A percentile compares a stretch with the other conserved stretches of the same genome.
Evolutionary conservation across 768 basidiomycete species (phyloP).

Genomic region (Pulveroboletus sp.): DNA sequence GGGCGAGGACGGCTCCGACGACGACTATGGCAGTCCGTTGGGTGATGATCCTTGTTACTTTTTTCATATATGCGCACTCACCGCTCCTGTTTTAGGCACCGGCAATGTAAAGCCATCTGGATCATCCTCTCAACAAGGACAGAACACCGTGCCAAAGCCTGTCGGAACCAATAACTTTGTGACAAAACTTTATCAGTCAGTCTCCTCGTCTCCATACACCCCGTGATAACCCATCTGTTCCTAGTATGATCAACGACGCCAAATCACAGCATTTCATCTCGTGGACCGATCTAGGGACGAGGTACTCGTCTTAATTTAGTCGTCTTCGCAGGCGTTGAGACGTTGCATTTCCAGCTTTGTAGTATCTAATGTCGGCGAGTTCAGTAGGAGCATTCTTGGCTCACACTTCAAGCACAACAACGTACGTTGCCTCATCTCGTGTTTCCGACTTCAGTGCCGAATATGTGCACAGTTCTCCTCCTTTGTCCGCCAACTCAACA

Average conservation of each 20-base stretch:
- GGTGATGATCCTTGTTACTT: constrained; percentile 1
- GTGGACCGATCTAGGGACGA: constrained; percentile 81
- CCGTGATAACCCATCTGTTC: not conserved
- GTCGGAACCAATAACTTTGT: constrained; percentile 79
- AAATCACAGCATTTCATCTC: constrained; percentile 77
- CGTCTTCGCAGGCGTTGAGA: not conserved
- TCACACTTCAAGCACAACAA: constrained; percentile 92
- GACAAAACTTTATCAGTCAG: constrained; percentile 83
- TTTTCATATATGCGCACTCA: not conserved
- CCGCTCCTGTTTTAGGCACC: constrained; percentile 3
- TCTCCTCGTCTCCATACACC: constrained; percentile 8
- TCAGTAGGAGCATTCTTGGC: constrained; percentile 80
- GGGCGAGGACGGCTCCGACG: constrained; percentile 26
- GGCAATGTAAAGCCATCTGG: constrained; percentile 15
- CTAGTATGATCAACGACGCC: constrained; percentile 83
- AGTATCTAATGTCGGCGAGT: constrained; percentile 83
- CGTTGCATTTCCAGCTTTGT: constrained; percentile 51
- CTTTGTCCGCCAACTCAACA: constrained; percentile 93
- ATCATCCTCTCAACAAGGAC: constrained; percentile 29
- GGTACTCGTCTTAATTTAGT: constrained; percentile 27
- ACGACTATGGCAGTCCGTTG: constrained; percentile 16
- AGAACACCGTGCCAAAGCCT: constrained; percentile 64
- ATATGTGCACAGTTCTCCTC: constrained; percentile 69
- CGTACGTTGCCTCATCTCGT: constrained; percentile 44
- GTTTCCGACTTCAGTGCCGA: constrained; percentile 2